Percentiles rank a stretch among this genome's conserved stretches.
Conservation (phyloP, 2,329 filamentous ascomycete genomes). For the Zarea fungicola region DNA sequence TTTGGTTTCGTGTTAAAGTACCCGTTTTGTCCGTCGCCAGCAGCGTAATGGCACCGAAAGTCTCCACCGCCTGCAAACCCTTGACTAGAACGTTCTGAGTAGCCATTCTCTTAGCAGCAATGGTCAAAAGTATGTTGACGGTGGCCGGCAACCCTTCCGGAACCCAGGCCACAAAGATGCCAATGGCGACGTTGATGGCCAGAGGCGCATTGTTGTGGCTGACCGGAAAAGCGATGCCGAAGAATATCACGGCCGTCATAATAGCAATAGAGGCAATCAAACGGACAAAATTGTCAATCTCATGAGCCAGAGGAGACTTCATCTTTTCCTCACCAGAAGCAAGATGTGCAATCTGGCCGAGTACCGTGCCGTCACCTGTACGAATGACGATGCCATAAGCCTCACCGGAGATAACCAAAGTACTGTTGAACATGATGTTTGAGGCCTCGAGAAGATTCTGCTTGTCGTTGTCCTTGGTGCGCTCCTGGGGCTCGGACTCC, state of each 20-base stretch:
- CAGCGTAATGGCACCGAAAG: not conserved
- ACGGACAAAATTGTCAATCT: not conserved
- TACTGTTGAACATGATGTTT: slow-evolving; percentile 1
- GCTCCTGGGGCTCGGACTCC: not conserved
- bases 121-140: not conserved
- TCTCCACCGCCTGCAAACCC: not conserved
- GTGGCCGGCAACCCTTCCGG: not conserved
- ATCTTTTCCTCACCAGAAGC: not conserved
- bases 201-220: not conserved
- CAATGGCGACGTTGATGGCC: not conserved
- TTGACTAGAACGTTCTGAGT: not conserved
- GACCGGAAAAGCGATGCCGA: not conserved
- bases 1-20: not conserved
- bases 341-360: not conserved
- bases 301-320: not conserved
- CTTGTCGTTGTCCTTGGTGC: not conserved
- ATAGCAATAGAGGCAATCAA: not conserved
- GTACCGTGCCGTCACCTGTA: not conserved
- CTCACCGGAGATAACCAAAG: not conserved
- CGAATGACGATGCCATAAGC: not conserved
- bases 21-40: not conserved
- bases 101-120: not conserved
- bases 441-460: not conserved
- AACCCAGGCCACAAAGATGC: not conserved
- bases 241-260: not conserved